phyloP scores from a whole-genome alignment of 2,329 filamentous ascomycete species.

The Aspergillus unguis region DNA sequence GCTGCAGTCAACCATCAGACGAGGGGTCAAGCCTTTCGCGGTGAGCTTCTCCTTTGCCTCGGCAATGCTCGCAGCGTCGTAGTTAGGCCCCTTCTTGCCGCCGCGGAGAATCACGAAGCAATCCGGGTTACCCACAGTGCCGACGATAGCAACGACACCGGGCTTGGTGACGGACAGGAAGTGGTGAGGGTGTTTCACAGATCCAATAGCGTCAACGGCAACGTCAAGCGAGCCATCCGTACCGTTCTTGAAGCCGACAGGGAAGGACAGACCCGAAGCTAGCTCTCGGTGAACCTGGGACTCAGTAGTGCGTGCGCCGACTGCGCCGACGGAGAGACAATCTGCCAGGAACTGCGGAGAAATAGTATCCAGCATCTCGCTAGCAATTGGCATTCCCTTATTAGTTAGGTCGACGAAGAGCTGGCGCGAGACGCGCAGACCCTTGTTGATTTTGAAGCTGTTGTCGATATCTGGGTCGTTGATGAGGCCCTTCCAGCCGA shows the following conservation, averaged over 20 bases:
- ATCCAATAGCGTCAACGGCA: conserved; percentile 91
- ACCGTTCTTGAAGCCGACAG: conserved; percentile 98
- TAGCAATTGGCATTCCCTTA: conserved; percentile 92
- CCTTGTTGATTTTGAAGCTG: conserved; percentile 99
- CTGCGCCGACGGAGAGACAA: conserved; percentile 82
- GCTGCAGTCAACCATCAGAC: conserved; percentile 97
- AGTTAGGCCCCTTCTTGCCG: conserved; percentile 91
- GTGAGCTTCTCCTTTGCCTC: conserved; percentile 76
- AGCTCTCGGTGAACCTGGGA: conserved; percentile 93
- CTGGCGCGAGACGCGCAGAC: conserved; percentile 77
- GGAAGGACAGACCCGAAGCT: conserved; percentile 90
- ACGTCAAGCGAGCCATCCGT: conserved; percentile 88
- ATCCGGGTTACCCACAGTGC: conserved; percentile 91
- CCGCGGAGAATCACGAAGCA: conserved; percentile 95
- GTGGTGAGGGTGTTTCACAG: conserved; percentile 87
- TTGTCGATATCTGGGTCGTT: conserved; percentile 99
- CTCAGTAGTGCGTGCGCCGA: conserved; percentile 95
- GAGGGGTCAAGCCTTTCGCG: conserved; percentile 68
- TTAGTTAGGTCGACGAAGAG: conserved; percentile 89
- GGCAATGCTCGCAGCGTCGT: conserved; percentile 77
- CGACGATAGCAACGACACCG: conserved; percentile 89
- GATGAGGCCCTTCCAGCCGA: conserved; percentile 98
- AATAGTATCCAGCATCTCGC: conserved; percentile 97
- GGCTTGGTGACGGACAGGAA: conserved; percentile 98
- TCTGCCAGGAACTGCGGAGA: conserved; percentile 96